These are phyloP conservation scores for Acephala macrosclerotiorum DNA, from an alignment of 2,329 filamentous ascomycete species.

Conservation along the genomic window DNA sequence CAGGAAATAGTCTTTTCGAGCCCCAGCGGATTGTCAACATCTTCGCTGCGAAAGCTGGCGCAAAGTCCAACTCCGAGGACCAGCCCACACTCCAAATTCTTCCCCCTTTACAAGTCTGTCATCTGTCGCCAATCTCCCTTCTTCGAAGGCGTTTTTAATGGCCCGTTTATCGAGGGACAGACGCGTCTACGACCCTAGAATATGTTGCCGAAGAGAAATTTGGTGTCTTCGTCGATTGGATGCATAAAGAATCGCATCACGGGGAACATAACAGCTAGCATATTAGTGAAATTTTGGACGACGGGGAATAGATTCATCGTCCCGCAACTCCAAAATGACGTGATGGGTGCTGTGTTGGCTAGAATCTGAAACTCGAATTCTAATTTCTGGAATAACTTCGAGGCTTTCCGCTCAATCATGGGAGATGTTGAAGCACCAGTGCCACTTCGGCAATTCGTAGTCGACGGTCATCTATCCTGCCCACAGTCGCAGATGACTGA, in stretches of 20 bases:
- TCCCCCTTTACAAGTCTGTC: constrained; percentile 16
- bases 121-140: constrained; percentile 12
- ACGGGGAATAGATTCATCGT: constrained; percentile 7
- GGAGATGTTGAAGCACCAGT: background rate
- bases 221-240: constrained; percentile 15
- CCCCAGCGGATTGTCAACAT: background rate
- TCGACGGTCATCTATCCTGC: constrained; percentile 11
- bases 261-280: background rate
- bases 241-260: constrained; percentile 10
- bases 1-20: too few species aligned
- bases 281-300: constrained; percentile 11
- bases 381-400: background rate
- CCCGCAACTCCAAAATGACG: constrained; percentile 8
- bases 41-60: background rate
- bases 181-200: constrained; percentile 7
- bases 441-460: constrained; percentile 6
- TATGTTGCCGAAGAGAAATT: constrained; percentile 7
- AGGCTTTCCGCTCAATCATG: background rate
- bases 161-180: constrained; percentile 4
- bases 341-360: constrained; percentile 8
- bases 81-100: too few species aligned
- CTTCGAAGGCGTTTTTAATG: constrained; percentile 17
- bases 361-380: background rate
- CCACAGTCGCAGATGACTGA: background rate
- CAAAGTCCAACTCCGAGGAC: background rate